These are phyloP conservation scores for Macroventuria anomochaeta DNA, from an alignment of 2,329 filamentous ascomycete species.

Conservation along the genomic window DNA sequence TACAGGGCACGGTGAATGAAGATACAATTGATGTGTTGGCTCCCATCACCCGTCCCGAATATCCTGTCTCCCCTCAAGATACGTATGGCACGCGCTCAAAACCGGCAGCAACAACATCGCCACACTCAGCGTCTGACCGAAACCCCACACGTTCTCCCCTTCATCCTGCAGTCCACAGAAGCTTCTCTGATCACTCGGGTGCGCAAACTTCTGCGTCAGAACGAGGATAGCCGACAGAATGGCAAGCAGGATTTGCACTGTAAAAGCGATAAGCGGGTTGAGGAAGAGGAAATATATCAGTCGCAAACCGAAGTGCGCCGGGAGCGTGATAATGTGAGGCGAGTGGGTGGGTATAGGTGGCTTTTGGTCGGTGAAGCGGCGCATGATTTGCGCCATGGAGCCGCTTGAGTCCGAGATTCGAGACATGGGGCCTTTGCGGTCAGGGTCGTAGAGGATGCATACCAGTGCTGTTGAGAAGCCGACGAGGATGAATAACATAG, in stretches of 20 bases:
- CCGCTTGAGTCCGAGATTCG: conserved; percentile 8
- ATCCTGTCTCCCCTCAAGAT: conserved; percentile 37
- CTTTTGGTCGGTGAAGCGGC: conserved; percentile 13
- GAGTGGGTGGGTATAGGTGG: not conserved
- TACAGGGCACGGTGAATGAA: not conserved
- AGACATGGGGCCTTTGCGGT: conserved; percentile 6
- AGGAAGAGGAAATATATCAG: conserved; percentile 35
- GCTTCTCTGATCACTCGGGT: conserved; percentile 21
- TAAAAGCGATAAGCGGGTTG: conserved; percentile 37
- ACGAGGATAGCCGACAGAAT: conserved; percentile 33
- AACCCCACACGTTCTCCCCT: conserved; percentile 39
- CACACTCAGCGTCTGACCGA: conserved; percentile 41
- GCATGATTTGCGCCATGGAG: conserved; percentile 5
- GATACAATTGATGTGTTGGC: not conserved
- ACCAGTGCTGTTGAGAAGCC: conserved; percentile 40
- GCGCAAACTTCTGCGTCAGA: conserved; percentile 38
- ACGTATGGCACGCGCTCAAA: conserved; percentile 36
- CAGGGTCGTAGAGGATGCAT: conserved; percentile 35
- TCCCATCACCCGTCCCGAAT: conserved; percentile 18
- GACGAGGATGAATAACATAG: conserved; percentile 36
- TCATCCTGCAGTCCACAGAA: conserved; percentile 36
- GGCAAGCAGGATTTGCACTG: conserved; percentile 35
- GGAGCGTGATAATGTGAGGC: conserved; percentile 1
- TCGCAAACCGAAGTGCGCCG: conserved; percentile 21
- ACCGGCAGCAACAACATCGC: conserved; percentile 38